Base-by-base conservation (phyloP, 805 yeast genomes). In the Candida koratica region DNA sequence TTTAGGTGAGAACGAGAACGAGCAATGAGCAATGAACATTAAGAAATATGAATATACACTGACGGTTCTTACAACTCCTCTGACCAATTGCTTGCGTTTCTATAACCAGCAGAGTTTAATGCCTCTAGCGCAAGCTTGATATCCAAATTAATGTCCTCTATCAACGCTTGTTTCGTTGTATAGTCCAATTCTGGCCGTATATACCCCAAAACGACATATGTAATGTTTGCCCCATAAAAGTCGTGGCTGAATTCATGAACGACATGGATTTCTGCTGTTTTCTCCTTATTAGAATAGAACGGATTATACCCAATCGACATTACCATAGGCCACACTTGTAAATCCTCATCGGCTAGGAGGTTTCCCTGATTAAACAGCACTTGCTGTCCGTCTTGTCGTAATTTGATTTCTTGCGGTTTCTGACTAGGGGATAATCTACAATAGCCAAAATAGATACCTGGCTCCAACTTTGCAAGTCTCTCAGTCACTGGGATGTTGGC, bases 231-330 rank as follows among this genome's bases (percentile, higher is more conserved):
- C 4, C 98, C 98, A 51, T 93, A 93, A 55, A 93, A 93, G 44
- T 74, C 69, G 8, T 64, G 51, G 0, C 53, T 44, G 51, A 88
- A 93, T 28, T 79, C 61, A 60, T 87, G 94, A 37, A 93, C 69
- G 4, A 93, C 73, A 58, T 93, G 96, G 15, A 93, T 67, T 51
- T 93, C 95, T 3, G 93, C 94, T 0, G 95, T 80, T 60, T 85
- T 86, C 48, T 74, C 73, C 33, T 75, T 69, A 58, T 93, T 89
- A 17, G 79, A 74, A 62, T 78, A 93, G 55, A 81, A 90, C 25
- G 98, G 97, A 54, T 93, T 93, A 84, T 88, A 86, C 1, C 99
- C 99, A 13, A 93, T 71, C 6, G 96, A 85, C 85, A 90, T 82
- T 6, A 93, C 98, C 81, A 88, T 87, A 0, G 97, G 97, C 17